phyloP scores from a whole-genome alignment of 176 grass and related monocot genomes.

The Carex pumila region DNA sequence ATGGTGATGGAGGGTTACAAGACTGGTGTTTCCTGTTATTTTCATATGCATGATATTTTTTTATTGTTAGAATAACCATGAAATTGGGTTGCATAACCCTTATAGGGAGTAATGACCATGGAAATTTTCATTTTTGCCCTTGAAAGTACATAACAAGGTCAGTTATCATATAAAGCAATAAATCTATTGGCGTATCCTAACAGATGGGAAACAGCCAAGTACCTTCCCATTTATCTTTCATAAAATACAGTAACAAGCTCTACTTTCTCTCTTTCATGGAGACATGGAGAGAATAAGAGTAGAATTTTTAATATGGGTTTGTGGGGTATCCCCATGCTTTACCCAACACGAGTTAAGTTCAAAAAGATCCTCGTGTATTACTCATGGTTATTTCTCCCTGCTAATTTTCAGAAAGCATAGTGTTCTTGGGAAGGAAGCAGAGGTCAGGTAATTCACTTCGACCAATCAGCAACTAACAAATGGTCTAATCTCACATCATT shows the following conservation, averaged over 20 bases:
- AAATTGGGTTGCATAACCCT: not conserved
- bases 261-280: not conserved
- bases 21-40: not conserved
- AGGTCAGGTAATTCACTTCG: not conserved
- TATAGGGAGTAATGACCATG: not conserved
- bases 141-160: not conserved
- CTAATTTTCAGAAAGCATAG: constrained; percentile 13
- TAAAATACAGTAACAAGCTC: no score
- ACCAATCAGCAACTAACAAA: not conserved
- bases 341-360: not conserved
- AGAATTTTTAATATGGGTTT: not conserved
- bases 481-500: not conserved
- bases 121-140: not conserved
- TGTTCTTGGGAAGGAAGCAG: not conserved
- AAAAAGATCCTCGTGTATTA: not conserved
- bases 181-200: not conserved
- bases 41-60: not conserved
- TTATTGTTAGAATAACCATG: not conserved
- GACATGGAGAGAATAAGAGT: not conserved
- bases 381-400: not conserved
- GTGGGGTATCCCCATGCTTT: not conserved
- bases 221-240: not conserved
- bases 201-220: not conserved
- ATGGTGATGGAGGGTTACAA: not conserved
- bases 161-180: not conserved